These are phyloP conservation scores for Leccinum boreale DNA, from an alignment of 768 basidiomycete species.

Conservation along the genomic window DNA sequence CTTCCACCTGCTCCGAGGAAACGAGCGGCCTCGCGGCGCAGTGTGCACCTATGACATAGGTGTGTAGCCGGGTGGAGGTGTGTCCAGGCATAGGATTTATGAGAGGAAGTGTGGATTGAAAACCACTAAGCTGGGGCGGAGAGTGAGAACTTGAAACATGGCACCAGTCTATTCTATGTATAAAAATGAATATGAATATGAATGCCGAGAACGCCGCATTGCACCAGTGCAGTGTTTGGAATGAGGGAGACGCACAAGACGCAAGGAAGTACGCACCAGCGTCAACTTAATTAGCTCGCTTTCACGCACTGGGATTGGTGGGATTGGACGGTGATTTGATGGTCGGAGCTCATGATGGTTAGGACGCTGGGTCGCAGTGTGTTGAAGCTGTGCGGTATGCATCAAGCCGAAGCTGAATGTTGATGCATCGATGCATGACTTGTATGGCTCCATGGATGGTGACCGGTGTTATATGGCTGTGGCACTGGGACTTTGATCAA, in stretches of 20 bases:
- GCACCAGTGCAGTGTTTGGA: slow-evolving; percentile 9
- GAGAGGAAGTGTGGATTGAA: neutral
- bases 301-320: neutral
- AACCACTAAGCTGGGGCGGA: neutral
- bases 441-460: neutral
- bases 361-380: neutral
- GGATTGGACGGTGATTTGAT: neutral
- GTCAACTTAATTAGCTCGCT: neutral
- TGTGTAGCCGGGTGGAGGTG: neutral
- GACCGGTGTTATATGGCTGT: neutral
- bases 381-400: slow-evolving; percentile 6
- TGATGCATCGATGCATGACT: neutral
- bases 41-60: slow-evolving; percentile 21
- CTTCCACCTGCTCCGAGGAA: slow-evolving; percentile 29
- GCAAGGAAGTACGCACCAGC: neutral
- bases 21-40: slow-evolving; percentile 27
- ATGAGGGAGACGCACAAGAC: neutral
- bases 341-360: slow-evolving; percentile 1
- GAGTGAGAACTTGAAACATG: slow-evolving; percentile 3
- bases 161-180: slow-evolving; percentile 4
- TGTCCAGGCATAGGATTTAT: slow-evolving; percentile 3
- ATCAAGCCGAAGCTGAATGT: neutral
- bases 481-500: neutral
- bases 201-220: neutral
- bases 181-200: slow-evolving; percentile 1